A percentile compares a stretch with the other conserved stretches of the same genome.
phyloP scores from a whole-genome alignment of 805 yeast genomes.

The Schwanniomyces occidentalis region DNA sequence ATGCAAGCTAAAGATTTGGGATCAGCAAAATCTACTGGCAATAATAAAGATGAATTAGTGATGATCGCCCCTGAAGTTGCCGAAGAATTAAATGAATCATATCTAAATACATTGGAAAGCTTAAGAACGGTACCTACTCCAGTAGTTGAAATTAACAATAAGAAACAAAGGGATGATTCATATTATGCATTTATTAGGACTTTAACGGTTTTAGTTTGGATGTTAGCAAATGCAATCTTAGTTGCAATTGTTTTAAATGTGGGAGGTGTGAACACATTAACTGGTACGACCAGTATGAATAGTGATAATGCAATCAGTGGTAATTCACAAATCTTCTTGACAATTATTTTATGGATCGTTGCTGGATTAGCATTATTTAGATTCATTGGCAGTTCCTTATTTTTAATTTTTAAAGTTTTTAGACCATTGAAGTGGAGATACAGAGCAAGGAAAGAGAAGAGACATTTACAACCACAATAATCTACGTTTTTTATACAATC shows the following conservation, averaged over 20 bases:
- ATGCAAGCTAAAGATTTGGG: slow-evolving; percentile 71
- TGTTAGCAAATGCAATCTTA: slow-evolving; percentile 78
- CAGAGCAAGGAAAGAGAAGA: slow-evolving; percentile 17
- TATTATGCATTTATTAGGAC: slow-evolving; percentile 92
- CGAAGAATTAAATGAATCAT: slow-evolving; percentile 74
- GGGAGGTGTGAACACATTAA: slow-evolving; percentile 64
- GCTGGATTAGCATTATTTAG: slow-evolving; percentile 87
- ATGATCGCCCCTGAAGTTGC: slow-evolving; percentile 65
- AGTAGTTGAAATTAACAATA: slow-evolving; percentile 13
- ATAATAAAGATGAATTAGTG: slow-evolving; percentile 39
- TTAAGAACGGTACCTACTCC: slow-evolving; percentile 43
- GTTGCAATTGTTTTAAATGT: slow-evolving; percentile 82
- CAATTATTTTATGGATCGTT: slow-evolving; percentile 89
- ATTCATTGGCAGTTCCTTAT: slow-evolving; percentile 70
- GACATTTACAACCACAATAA: too few relatives aligned
- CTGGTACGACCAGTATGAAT: slow-evolving; percentile 28
- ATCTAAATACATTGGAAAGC: slow-evolving; percentile 61
- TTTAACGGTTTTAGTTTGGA: slow-evolving; percentile 85
- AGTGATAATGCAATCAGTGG: slow-evolving; percentile 29
- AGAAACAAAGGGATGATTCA: slow-evolving; percentile 52
- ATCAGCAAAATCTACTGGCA: slow-evolving; percentile 62
- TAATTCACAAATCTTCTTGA: slow-evolving; percentile 67
- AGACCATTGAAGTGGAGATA: slow-evolving; percentile 44
- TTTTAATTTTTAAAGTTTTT: slow-evolving; percentile 42
- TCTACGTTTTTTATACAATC: too few relatives aligned